phyloP scores from a whole-genome alignment of 352 stramenopile genomes.

The Pythium utonaiense region DNA sequence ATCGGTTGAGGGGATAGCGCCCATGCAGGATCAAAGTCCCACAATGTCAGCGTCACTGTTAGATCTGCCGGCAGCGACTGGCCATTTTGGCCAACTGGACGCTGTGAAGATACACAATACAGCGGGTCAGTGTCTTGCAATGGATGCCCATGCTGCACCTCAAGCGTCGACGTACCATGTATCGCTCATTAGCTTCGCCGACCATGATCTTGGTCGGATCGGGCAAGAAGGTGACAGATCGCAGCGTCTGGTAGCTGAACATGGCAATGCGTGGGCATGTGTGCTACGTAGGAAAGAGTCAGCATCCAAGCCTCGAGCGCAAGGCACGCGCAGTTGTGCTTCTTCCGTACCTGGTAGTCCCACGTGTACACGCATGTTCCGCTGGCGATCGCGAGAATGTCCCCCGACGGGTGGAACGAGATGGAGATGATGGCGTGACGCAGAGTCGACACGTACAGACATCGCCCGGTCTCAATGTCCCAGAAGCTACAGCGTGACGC shows the following conservation, averaged over 20 bases:
- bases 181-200: conserved; percentile 91
- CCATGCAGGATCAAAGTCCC: conserved; percentile 92
- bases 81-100: conserved; percentile 50
- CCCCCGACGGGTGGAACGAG: conserved; percentile 93
- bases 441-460: conserved; percentile 92
- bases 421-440: conserved; percentile 96
- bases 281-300: conserved; percentile 34
- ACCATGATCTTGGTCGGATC: conserved; percentile 91
- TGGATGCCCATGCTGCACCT: neutral
- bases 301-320: no score
- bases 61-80: conserved; percentile 80
- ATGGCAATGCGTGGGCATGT: conserved; percentile 80
- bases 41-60: conserved; percentile 93
- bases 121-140: neutral
- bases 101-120: conserved; percentile 34
- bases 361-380: conserved; percentile 94
- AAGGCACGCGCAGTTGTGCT: no score
- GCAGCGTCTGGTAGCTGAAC: conserved; percentile 89
- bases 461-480: conserved; percentile 87
- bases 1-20: conserved; percentile 64
- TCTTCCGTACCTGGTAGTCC: conserved; percentile 92
- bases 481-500: conserved; percentile 51
- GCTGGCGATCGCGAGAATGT: conserved; percentile 94
- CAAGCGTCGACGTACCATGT: conserved; percentile 45
- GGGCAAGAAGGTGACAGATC: conserved; percentile 93